Conservation (phyloP, 805 yeast species). For the Hanseniaspora mollemarum region DNA sequence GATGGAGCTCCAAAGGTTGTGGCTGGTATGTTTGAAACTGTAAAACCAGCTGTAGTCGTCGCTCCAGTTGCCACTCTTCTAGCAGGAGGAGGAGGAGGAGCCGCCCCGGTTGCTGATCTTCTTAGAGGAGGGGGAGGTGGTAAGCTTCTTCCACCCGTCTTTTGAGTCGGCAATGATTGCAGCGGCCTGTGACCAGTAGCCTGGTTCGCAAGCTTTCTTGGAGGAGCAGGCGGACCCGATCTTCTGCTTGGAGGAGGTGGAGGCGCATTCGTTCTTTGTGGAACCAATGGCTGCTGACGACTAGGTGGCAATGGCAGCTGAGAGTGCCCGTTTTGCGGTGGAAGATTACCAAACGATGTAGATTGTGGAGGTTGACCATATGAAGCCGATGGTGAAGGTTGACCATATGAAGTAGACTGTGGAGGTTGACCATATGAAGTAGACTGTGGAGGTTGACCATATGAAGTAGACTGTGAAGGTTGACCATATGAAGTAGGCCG, state of each 20-base stretch:
- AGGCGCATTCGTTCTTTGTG: constrained; percentile 12
- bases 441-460: constrained; percentile 6
- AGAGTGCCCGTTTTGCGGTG: constrained; percentile 23
- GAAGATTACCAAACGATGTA: constrained; percentile 17
- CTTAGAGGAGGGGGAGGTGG: constrained; percentile 22
- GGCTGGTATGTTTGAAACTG: constrained; percentile 18
- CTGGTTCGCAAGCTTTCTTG: constrained; percentile 21
- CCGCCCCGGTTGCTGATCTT: constrained; percentile 16
- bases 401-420: constrained; percentile 17
- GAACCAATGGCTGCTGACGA: constrained; percentile 16
- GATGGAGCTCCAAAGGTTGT: constrained; percentile 18
- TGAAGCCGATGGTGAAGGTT: constrained; percentile 5
- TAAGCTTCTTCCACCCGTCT: constrained; percentile 23
- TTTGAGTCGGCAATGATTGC: constrained; percentile 21
- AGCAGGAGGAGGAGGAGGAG: constrained; percentile 10
- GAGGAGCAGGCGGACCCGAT: constrained; percentile 19
- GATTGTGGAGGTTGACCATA: constrained; percentile 24
- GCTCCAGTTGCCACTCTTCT: constrained; percentile 16
- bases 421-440: constrained; percentile 5
- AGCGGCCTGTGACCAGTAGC: constrained; percentile 17
- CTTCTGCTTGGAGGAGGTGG: constrained; percentile 15
- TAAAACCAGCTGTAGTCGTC: constrained; percentile 15
- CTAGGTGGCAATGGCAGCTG: constrained; percentile 18
- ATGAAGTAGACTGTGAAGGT: not conserved
- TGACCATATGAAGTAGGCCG: constrained; percentile 17